A percentile compares a stretch with the other conserved stretches of the same genome.
Conservation (phyloP, 805 yeast genomes). For the Wickerhamiella shivajii region DNA sequence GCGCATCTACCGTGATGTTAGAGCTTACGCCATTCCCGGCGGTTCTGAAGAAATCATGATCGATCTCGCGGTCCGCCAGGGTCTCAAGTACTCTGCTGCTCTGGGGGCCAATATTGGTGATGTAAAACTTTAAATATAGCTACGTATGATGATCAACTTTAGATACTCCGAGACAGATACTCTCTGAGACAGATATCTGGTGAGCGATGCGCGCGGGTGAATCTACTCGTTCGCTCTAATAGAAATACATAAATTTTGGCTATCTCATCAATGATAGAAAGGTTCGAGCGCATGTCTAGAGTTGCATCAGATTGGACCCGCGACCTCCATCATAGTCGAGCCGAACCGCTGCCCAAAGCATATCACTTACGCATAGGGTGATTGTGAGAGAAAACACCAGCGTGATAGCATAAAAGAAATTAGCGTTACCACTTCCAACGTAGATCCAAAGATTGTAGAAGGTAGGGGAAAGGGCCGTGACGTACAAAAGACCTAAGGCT, state of each 20-base stretch:
- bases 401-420: slow-evolving; percentile 90
- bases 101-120: too few species aligned
- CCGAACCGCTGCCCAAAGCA: slow-evolving; percentile 66
- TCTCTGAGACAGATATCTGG: too few species aligned
- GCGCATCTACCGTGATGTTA: slow-evolving; percentile 29
- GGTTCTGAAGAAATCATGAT: slow-evolving; percentile 33
- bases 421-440: slow-evolving; percentile 87
- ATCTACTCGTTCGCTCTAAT: too few species aligned
- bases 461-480: slow-evolving; percentile 57
- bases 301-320: slow-evolving; percentile 12
- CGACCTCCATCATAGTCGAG: slow-evolving; percentile 42
- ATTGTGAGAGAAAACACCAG: slow-evolving; percentile 63
- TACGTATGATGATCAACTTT: too few species aligned
- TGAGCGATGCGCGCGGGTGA: too few species aligned
- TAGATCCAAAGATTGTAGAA: slow-evolving; percentile 92
- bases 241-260: too few species aligned
- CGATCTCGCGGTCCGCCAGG: slow-evolving; percentile 28
- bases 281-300: too few species aligned
- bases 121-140: too few species aligned
- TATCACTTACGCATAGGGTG: slow-evolving; percentile 53
- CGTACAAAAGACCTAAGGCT: slow-evolving; percentile 38
- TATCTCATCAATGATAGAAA: too few species aligned
- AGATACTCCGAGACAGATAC: too few species aligned
- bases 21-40: slow-evolving; percentile 33
- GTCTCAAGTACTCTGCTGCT: slow-evolving; percentile 21